Evolutionary conservation across 345 rosid genomes (phyloP).

Genomic region (Eucalyptus regnans): DNA sequence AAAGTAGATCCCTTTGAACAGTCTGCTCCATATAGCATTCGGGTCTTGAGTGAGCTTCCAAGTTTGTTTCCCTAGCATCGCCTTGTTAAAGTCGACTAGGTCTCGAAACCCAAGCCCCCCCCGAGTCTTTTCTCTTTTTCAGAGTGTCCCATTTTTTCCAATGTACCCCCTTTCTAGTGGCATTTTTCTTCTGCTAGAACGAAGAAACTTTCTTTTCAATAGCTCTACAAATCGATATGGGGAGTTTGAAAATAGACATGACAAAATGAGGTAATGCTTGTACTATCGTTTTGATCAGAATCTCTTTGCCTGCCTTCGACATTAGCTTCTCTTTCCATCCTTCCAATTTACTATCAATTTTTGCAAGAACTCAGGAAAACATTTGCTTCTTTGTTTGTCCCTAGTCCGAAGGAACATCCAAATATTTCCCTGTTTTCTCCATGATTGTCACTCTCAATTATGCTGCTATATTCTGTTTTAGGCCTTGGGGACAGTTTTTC

Average conservation of each 20-base stretch:
- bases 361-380: background rate
- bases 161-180: no score
- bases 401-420: fast-evolving
- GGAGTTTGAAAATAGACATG: no score
- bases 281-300: no score
- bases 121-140: no score
- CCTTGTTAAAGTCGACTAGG: no score
- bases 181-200: no score
- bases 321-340: background rate
- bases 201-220: no score
- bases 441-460: background rate
- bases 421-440: background rate
- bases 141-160: background rate
- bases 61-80: fast-evolving
- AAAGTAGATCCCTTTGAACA: no score
- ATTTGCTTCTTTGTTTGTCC: background rate
- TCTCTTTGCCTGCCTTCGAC: background rate
- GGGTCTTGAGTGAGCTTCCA: background rate
- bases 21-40: no score
- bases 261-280: background rate
- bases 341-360: background rate
- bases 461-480: no score
- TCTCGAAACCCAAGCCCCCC: no score
- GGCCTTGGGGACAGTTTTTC: no score
- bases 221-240: background rate